Base-by-base conservation (phyloP, 805 yeast genomes). In the Metschnikowia drakensbergensis region DNA sequence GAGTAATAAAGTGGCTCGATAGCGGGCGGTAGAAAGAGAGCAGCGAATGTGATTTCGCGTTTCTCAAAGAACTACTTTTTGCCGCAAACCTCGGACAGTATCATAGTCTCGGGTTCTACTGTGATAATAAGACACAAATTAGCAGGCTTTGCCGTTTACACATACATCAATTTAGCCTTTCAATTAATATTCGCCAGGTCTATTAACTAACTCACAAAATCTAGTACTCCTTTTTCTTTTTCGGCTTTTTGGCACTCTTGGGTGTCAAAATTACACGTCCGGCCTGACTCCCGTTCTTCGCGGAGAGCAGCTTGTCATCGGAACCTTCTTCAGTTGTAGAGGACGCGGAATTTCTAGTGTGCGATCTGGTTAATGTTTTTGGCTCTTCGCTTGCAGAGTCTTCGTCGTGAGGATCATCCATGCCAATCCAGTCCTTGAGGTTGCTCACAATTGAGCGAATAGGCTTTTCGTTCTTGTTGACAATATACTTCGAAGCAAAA, bases 401-500 rank as follows among this genome's bases (percentile, higher is more conserved):
- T 23, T 65, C 69, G 42, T 66, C 72, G 49, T 61, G 63, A 17
- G 62, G 55, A 23, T 66, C 67, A 46, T 68, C 74, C 17, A 47
- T 45, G 25, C 54, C 55, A 47, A 72, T 72, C 77, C 77, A 72
- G 45, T 63, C 74, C 55, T 67, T 67, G 39, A 72, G 72, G 53
- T 71, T 72, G 28, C 72, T 71, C 49, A 72, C 57, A 30, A 72
- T 58, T 2, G 72, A 62, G 46, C 63, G 63, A 9, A 52, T 55
- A 11, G 67, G 59, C 37, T 60, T 56, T 25, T 56, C 60, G 53
- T 70, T 70, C 55, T 69, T 80, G 60, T 82, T 82, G 10, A 84
- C 88, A 35, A 81, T 78, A 60, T 74, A 83, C 54, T 74, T 79
- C 31, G 80, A 69, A 1, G 88, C 88, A 68, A 83, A 85, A 48